phyloP scores from a whole-genome alignment of 2,329 filamentous ascomycete genomes.

The Kalmusia sp. region DNA sequence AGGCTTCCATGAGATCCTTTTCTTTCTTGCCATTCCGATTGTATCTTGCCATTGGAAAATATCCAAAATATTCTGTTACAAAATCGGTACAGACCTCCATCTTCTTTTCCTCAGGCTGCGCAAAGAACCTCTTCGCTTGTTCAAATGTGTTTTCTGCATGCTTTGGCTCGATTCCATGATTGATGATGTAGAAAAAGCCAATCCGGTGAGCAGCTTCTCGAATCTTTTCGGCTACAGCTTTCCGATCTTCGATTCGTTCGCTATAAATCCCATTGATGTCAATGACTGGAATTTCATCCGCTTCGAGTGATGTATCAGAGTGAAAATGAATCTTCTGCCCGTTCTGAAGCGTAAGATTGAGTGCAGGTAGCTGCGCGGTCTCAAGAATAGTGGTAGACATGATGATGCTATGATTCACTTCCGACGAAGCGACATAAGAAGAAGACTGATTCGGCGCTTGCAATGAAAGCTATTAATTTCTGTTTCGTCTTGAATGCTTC shows the following conservation, averaged over 20 bases:
- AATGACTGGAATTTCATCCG: constrained; percentile 24
- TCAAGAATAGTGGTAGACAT: constrained; percentile 11
- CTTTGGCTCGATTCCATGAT: constrained; percentile 16
- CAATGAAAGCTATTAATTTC: too few relatives aligned
- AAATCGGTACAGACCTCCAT: constrained; percentile 55
- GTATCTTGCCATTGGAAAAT: constrained; percentile 46
- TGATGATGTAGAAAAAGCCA: constrained; percentile 22
- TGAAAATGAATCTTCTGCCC: constrained; percentile 20
- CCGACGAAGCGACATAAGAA: too few relatives aligned
- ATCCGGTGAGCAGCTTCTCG: constrained; percentile 15
- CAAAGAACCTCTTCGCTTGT: constrained; percentile 53
- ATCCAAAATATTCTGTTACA: constrained; percentile 46
- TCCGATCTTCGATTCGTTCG: constrained; percentile 16
- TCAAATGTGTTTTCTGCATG: constrained; percentile 41
- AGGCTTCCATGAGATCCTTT: constrained; percentile 46
- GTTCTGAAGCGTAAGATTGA: constrained; percentile 21
- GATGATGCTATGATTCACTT: too few relatives aligned
- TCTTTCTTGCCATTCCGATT: constrained; percentile 59
- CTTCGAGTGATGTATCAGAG: constrained; percentile 19
- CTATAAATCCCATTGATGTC: constrained; percentile 19
- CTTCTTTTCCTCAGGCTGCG: constrained; percentile 54
- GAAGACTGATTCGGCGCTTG: too few relatives aligned
- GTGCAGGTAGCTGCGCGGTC: constrained; percentile 3
- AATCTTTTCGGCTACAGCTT: constrained; percentile 19
- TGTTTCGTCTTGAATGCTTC: too few relatives aligned